Evolutionary conservation across 139 green algal species (phyloP).

Genomic region (Monoraphidium neglectum): DNA sequence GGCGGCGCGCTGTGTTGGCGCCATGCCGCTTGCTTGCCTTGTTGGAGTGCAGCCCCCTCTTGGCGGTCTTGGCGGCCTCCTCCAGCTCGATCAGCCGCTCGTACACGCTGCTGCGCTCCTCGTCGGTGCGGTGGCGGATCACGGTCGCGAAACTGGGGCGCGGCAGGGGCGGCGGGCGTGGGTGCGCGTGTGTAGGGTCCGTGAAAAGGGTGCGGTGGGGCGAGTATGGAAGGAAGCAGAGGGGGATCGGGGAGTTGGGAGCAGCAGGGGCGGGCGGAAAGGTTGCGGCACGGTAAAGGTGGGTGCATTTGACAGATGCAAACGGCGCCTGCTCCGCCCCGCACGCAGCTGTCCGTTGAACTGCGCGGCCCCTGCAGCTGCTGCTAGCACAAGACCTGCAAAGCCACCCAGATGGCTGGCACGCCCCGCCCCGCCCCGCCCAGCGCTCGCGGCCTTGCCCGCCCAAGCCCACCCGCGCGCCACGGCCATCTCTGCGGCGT

Average conservation of each 20-base stretch:
- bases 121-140: slow-evolving; percentile 61
- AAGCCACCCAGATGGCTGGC: too few relatives aligned
- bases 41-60: slow-evolving; percentile 75
- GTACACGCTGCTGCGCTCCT: slow-evolving; percentile 86
- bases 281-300: too few relatives aligned
- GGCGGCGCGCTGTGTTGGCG: too few relatives aligned
- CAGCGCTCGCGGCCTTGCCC: too few relatives aligned
- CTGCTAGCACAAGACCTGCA: slow-evolving; percentile 18
- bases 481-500: slow-evolving; percentile 88
- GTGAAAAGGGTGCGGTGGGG: background rate
- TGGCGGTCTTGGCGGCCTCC: slow-evolving; percentile 71
- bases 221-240: background rate
- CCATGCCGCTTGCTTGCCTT: slow-evolving; percentile 78
- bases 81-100: slow-evolving; percentile 89
- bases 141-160: slow-evolving; percentile 76
- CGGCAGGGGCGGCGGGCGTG: too few relatives aligned
- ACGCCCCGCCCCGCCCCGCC: too few relatives aligned
- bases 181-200: too few relatives aligned
- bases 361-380: slow-evolving; percentile 7
- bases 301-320: too few relatives aligned
- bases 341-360: too few relatives aligned
- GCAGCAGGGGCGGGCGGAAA: too few relatives aligned
- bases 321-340: too few relatives aligned
- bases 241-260: too few relatives aligned
- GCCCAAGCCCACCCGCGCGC: slow-evolving; percentile 85